A percentile compares a stretch with the other conserved stretches of the same genome.
Conservation (phyloP, 202 grass and related monocot genomes). For the Digitaria exilis region DNA sequence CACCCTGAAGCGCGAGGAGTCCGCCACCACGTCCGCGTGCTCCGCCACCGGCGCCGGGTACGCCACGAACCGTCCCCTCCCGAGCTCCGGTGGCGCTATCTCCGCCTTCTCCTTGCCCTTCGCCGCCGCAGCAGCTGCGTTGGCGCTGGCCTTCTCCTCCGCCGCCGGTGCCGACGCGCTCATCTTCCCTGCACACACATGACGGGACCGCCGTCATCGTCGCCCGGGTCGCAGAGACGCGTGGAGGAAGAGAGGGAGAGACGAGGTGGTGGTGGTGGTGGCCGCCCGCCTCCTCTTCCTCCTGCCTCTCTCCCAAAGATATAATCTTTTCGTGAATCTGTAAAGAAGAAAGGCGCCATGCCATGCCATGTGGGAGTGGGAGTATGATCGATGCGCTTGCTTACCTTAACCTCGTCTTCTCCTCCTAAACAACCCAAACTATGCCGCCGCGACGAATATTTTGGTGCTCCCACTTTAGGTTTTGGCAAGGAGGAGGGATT, state of each 20-base stretch:
- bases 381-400: slow-evolving; percentile 28
- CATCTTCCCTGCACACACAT: slow-evolving; percentile 57
- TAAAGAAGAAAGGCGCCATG: slow-evolving; percentile 10
- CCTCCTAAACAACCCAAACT: slow-evolving; percentile 18
- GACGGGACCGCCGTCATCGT: slow-evolving; percentile 40
- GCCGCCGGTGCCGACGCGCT: background rate
- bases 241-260: background rate
- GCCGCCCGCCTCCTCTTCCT: slow-evolving; percentile 1
- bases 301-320: background rate
- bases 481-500: slow-evolving; percentile 20
- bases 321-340: background rate
- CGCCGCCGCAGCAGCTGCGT: background rate
- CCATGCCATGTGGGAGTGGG: background rate
- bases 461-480: slow-evolving; percentile 44
- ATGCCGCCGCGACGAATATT: slow-evolving; percentile 42
- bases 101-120: slow-evolving; percentile 43
- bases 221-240: background rate
- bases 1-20: slow-evolving; percentile 44
- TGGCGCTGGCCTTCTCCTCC: slow-evolving; percentile 4
- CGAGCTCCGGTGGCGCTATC: background rate
- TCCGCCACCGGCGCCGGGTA: slow-evolving; percentile 49
- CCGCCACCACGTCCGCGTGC: slow-evolving; percentile 40
- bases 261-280: slow-evolving; percentile 2
- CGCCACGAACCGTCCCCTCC: slow-evolving; percentile 33
- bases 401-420: slow-evolving; percentile 26